Evolutionary conservation across 257 asterid genomes (phyloP).

Genomic region (Coffea eugenioides): DNA sequence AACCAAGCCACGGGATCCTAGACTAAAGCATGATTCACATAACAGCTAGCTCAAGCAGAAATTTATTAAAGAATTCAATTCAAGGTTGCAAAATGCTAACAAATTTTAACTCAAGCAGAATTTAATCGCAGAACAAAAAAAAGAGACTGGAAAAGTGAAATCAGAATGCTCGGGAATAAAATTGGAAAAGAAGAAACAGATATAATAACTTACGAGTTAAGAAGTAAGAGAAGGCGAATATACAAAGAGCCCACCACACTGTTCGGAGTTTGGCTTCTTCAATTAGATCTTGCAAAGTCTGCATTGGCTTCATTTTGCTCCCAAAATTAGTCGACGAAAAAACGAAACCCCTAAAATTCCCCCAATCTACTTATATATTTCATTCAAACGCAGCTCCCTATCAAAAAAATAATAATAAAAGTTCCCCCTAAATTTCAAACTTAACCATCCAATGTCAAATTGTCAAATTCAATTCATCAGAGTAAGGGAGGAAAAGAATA

Average conservation of each 20-base stretch:
- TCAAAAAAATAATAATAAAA: not conserved
- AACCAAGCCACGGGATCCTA: not conserved
- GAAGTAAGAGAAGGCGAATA: constrained; percentile 79
- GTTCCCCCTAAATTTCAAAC: not conserved
- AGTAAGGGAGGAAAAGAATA: not conserved
- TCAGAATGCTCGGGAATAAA: not conserved
- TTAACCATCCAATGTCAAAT: not conserved
- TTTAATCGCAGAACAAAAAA: not conserved
- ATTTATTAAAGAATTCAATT: too few species aligned
- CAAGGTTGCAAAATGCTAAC: not conserved
- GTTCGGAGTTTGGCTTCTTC: constrained; percentile 97
- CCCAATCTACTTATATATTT: constrained; percentile 11
- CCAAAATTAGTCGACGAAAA: not conserved
- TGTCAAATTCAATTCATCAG: not conserved
- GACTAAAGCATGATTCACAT: not conserved
- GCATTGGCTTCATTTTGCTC: constrained; percentile 63
- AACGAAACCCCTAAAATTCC: constrained; percentile 33
- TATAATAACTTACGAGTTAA: constrained; percentile 66
- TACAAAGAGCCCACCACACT: constrained; percentile 92
- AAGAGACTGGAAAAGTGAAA: not conserved
- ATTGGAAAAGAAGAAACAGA: not conserved
- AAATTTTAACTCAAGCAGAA: not conserved
- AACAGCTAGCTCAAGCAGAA: not conserved
- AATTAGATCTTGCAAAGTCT: constrained; percentile 83
- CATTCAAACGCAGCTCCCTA: not conserved